Percentiles rank a stretch among this genome's conserved stretches.
These are phyloP conservation scores for Xylaria arbuscula DNA, from an alignment of 2,329 filamentous ascomycete genomes.

Conservation along the genomic window DNA sequence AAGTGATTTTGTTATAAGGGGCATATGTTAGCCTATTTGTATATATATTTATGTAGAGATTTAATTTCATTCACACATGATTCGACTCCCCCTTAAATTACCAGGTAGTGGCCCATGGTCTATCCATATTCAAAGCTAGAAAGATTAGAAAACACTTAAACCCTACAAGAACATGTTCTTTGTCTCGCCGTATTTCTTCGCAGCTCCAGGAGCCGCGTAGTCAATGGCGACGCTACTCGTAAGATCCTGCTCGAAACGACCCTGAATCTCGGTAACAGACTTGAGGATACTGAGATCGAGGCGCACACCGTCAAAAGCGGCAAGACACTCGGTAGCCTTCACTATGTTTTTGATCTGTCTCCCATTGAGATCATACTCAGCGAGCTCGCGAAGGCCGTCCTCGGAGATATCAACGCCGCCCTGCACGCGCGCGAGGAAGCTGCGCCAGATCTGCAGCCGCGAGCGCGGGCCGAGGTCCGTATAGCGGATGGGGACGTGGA, in stretches of 20 bases:
- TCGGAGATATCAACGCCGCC: constrained; percentile 42
- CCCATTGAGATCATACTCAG: constrained; percentile 47
- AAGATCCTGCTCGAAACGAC: constrained; percentile 48
- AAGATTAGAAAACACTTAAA: too few relatives aligned
- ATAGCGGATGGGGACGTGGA: constrained; percentile 45
- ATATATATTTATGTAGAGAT: too few relatives aligned
- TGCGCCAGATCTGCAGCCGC: constrained; percentile 46
- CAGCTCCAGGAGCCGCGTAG: constrained; percentile 15
- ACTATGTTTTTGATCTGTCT: constrained; percentile 52
- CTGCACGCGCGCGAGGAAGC: constrained; percentile 44
- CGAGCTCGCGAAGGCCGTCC: constrained; percentile 36
- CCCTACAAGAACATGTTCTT: constrained; percentile 19
- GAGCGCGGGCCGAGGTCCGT: constrained; percentile 35
- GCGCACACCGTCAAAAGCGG: constrained; percentile 46
- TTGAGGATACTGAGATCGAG: constrained; percentile 47
- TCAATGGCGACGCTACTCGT: constrained; percentile 16
- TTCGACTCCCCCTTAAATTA: too few relatives aligned
- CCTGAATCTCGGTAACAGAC: constrained; percentile 49
- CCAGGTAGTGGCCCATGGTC: too few relatives aligned
- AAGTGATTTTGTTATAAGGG: too few relatives aligned
- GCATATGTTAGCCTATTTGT: too few relatives aligned
- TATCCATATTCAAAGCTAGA: too few relatives aligned
- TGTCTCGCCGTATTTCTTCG: constrained; percentile 15
- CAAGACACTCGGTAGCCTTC: constrained; percentile 50
- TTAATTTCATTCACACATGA: too few relatives aligned